Conservation (phyloP, 2,329 filamentous ascomycete species). For the Rutstroemia sp. region DNA sequence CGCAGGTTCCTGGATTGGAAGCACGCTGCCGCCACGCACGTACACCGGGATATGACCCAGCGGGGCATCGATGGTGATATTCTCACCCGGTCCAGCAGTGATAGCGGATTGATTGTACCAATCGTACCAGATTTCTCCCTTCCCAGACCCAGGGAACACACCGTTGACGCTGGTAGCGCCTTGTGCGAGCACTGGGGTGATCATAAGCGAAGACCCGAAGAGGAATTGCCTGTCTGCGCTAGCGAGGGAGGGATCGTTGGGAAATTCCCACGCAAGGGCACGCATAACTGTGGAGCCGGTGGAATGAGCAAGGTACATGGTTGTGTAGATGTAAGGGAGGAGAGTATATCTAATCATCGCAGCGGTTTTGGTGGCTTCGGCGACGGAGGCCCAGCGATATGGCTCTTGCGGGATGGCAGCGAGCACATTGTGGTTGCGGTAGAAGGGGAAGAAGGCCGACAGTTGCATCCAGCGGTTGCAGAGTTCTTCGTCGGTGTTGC, state of each 20-base stretch:
- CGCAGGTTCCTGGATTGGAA: constrained; percentile 61
- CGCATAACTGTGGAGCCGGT: constrained; percentile 65
- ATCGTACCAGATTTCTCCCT: constrained; percentile 64
- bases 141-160: constrained; percentile 59
- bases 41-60: constrained; percentile 65
- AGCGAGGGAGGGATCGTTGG: constrained; percentile 60
- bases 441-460: constrained; percentile 70
- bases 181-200: constrained; percentile 60
- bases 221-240: constrained; percentile 65
- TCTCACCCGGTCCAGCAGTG: constrained; percentile 42
- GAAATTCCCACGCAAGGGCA: constrained; percentile 68
- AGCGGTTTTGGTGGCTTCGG: constrained; percentile 54
- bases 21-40: constrained; percentile 58
- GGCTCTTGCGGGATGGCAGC: constrained; percentile 60
- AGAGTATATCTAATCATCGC: constrained; percentile 66
- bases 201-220: constrained; percentile 56
- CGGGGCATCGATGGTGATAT: constrained; percentile 53
- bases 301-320: constrained; percentile 59
- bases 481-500: constrained; percentile 60
- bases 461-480: constrained; percentile 70
- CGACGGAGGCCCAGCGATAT: constrained; percentile 61
- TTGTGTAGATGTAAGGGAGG: constrained; percentile 70
- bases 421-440: constrained; percentile 66
- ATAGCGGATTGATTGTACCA: constrained; percentile 65
- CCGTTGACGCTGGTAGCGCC: constrained; percentile 52